Base-by-base conservation (phyloP, 2,329 filamentous ascomycete genomes). In the Xylogone sp. region DNA sequence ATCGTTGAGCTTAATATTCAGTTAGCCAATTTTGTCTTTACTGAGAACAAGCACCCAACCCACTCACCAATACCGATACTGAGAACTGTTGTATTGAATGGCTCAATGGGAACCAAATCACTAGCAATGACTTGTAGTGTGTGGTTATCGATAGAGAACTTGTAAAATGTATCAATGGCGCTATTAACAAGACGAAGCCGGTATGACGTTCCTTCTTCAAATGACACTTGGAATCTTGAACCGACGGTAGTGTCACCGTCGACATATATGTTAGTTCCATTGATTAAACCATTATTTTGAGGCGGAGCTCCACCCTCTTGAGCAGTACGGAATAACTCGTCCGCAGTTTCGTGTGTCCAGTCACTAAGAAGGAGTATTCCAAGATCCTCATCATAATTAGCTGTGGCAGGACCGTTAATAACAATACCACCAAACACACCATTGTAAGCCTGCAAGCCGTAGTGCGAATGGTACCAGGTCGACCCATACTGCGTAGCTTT, bases 101-200 rank as follows among this genome's bases (percentile, higher is more conserved):
- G 61, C 83, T 71, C 10, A 79, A 84, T 72, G 1, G 80, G 78
- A 0, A 84, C 78, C 13, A 74, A 63, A 43, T 85, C 74, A 61
- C 87, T 89, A 67, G 84, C 83, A 46, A 89, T 73, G 4, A 77
- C 79, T 0, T 83, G 85, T 1, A 81, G 59, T 3, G 76, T 83
- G 49, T 76, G 62, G 2, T 74, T 75, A 45, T 81, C 74, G 20
- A 69, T 70, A 0, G 73, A 62, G 3, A 72, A 61, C 3, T 76
- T 74, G 69, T 79, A 81, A 4, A 61, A 56, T 1, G 64, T 68
- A 22, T 59, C 58, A 5, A 82, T 65, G 59, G 55, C 46, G 53
- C 63, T 67, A 56, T 78, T 78, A 43, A 79, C 63, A 3, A 80
- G 59, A 3, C 76, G 64, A 34, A 80, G 55, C 20, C 73, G 70